phyloP scores from a whole-genome alignment of 148 eudicot species.

The Camellia sinensis region DNA sequence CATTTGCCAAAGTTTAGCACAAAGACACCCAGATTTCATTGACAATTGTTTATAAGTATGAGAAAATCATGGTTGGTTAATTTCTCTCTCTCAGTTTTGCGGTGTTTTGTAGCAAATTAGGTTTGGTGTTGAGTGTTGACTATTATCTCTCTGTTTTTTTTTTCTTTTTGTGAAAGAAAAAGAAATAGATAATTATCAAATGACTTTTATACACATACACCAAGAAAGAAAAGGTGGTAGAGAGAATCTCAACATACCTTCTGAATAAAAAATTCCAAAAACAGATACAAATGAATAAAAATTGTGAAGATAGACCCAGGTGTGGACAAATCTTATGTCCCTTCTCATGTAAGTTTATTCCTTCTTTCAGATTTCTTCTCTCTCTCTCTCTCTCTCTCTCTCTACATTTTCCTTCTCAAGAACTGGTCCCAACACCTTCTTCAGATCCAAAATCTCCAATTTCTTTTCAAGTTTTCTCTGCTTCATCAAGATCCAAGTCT shows the following conservation, averaged over 20 bases:
- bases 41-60: too few relatives aligned
- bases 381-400: background rate
- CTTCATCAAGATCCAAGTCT: conserved; percentile 13
- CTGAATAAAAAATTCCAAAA: conserved; percentile 8
- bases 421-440: conserved; percentile 12
- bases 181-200: too few relatives aligned
- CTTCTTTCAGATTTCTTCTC: conserved; percentile 11
- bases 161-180: too few relatives aligned
- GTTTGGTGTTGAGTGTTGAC: too few relatives aligned
- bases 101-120: too few relatives aligned
- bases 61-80: too few relatives aligned
- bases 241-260: conserved; percentile 17
- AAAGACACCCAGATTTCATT: too few relatives aligned
- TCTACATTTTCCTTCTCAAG: background rate
- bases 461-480: background rate
- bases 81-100: too few relatives aligned
- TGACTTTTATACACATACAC: too few relatives aligned
- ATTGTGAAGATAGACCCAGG: conserved; percentile 10
- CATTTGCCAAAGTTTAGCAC: too few relatives aligned
- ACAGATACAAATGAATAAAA: conserved; percentile 3
- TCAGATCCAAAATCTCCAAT: conserved; percentile 19
- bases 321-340: conserved; percentile 20
- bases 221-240: conserved; percentile 4
- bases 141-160: too few relatives aligned
- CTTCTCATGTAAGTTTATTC: conserved; percentile 25